A percentile compares a stretch with the other conserved stretches of the same genome.
Conservation (phyloP, 306 rosid species). For the Citrullus amarus region DNA sequence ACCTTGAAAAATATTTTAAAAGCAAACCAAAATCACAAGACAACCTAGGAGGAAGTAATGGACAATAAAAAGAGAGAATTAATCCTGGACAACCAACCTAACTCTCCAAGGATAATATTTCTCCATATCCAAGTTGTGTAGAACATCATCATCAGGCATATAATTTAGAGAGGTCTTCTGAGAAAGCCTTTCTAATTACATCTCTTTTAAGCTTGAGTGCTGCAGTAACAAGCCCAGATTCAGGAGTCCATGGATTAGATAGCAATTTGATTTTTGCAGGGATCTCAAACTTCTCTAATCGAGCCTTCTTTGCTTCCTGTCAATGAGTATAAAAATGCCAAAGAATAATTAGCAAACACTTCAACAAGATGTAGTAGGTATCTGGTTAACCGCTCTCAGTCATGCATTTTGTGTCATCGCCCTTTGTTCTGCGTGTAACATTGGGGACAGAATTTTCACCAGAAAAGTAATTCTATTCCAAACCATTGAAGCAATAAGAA, state of each 20-base stretch:
- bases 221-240: conserved; percentile 80
- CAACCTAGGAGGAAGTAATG: not conserved
- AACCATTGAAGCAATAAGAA: too few relatives aligned
- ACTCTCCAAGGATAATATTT: not conserved
- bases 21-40: not conserved
- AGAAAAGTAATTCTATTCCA: too few relatives aligned
- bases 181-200: conserved; percentile 46
- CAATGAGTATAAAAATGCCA: not conserved
- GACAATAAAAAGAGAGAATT: not conserved
- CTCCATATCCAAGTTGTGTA: not conserved
- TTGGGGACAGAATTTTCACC: too few relatives aligned
- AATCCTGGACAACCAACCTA: not conserved
- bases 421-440: too few relatives aligned
- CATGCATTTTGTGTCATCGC: too few relatives aligned
- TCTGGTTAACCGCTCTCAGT: too few relatives aligned
- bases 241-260: conserved; percentile 74
- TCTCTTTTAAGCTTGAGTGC: conserved; percentile 98
- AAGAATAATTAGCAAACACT: too few relatives aligned
- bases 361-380: too few relatives aligned
- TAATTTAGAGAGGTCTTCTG: conserved; percentile 50
- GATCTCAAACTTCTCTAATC: conserved; percentile 74
- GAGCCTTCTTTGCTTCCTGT: conserved; percentile 79
- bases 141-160: conserved; percentile 24
- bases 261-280: conserved; percentile 71
- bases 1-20: not conserved